A percentile compares a stretch with the other conserved stretches of the same genome.
Evolutionary conservation across 2,329 filamentous ascomycete species (phyloP).

Genomic region (Gliomastix tumulicola): DNA sequence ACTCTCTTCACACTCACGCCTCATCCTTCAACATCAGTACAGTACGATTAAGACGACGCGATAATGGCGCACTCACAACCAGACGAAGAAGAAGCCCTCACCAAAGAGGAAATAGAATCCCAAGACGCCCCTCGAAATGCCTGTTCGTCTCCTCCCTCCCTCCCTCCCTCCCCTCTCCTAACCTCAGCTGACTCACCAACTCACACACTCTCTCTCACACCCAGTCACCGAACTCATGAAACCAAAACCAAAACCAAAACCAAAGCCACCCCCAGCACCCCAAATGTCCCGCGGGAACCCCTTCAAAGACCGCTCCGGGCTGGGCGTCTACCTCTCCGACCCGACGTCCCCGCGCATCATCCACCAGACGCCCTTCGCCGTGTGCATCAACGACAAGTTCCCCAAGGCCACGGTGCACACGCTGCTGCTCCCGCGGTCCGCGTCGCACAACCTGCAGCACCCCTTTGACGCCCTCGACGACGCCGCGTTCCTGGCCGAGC

Average conservation of each 20-base stretch:
- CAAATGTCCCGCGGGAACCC: slow-evolving; percentile 13
- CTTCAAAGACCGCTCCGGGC: slow-evolving; percentile 49
- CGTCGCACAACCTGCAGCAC: slow-evolving; percentile 52
- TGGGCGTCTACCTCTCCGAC: slow-evolving; percentile 59
- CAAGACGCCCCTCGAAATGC: slow-evolving; percentile 16
- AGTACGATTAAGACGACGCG: too few species aligned
- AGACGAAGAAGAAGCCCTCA: slow-evolving; percentile 32
- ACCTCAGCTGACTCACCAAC: too few species aligned
- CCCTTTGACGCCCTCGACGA: slow-evolving; percentile 75
- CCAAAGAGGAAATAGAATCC: slow-evolving; percentile 29
- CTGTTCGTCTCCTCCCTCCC: not conserved
- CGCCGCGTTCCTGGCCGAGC: too few species aligned
- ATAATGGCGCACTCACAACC: too few species aligned
- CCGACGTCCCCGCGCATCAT: slow-evolving; percentile 58
- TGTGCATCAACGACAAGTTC: slow-evolving; percentile 74
- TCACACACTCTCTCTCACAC: not conserved
- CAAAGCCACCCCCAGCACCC: slow-evolving; percentile 8
- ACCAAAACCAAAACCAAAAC: slow-evolving; percentile 26
- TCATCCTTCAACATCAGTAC: too few species aligned
- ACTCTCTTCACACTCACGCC: too few species aligned
- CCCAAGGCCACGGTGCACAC: slow-evolving; percentile 83
- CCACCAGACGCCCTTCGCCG: slow-evolving; percentile 60
- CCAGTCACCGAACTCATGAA: slow-evolving; percentile 29
- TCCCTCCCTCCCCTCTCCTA: not conserved
- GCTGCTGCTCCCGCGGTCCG: slow-evolving; percentile 75